Conservation (phyloP, 108 stramenopile species). For the Cyclostephanos tholiformis region DNA sequence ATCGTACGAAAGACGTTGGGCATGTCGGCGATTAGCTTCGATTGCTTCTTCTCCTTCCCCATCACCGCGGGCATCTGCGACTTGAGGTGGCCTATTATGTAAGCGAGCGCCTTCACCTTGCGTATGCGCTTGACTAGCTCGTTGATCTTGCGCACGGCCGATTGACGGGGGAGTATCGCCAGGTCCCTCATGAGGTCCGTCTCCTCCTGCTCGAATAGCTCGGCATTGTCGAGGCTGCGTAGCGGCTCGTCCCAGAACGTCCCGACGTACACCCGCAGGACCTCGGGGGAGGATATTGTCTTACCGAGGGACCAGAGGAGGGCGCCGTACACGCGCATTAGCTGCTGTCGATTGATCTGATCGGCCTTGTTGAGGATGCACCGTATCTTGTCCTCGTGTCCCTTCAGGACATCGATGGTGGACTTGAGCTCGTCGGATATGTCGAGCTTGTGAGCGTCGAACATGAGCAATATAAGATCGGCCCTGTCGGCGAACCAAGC, state of each 20-base stretch:
- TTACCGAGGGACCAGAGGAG: conserved; percentile 98
- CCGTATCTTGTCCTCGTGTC: conserved; percentile 99
- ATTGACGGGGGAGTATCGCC: conserved; percentile 91
- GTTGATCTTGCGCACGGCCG: conserved; percentile 96
- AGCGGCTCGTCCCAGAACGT: conserved; percentile 92
- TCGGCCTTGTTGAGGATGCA: conserved; percentile 99
- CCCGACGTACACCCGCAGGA: conserved; percentile 96
- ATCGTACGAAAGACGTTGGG: conserved; percentile 93
- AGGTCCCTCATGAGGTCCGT: conserved; percentile 95
- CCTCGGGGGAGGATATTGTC: conserved; percentile 94
- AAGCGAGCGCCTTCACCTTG: conserved; percentile 93
- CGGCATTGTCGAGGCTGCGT: conserved; percentile 82
- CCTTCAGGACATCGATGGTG: conserved; percentile 94
- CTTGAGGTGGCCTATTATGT: conserved; percentile 93
- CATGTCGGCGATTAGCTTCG: conserved; percentile 90
- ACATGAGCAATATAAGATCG: conserved; percentile 95
- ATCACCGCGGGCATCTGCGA: conserved; percentile 95
- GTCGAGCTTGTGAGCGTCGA: conserved; percentile 99
- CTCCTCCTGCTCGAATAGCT: conserved; percentile 89
- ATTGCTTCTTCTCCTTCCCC: conserved; percentile 97
- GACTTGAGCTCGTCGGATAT: conserved; percentile 98
- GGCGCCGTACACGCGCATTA: conserved; percentile 98
- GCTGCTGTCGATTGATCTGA: conserved; percentile 95
- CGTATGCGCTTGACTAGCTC: conserved; percentile 98
- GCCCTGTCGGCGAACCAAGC: conserved; percentile 97